A percentile compares a stretch with the other conserved stretches of the same genome.
These are phyloP conservation scores for Septoria linicola DNA, from an alignment of 2,329 filamentous ascomycete species.

Conservation along the genomic window DNA sequence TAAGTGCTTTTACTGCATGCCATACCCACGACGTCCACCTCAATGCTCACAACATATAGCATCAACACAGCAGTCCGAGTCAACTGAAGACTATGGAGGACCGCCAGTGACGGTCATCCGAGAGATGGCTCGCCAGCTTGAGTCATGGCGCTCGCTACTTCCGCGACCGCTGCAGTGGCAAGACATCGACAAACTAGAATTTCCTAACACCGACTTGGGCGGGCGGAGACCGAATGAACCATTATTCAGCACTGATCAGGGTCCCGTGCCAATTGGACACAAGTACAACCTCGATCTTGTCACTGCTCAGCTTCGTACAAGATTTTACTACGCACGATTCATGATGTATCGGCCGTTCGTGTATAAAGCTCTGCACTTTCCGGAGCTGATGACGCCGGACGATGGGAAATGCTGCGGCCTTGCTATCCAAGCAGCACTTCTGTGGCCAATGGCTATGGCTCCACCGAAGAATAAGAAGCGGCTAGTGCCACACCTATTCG, in stretches of 20 bases:
- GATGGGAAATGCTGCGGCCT: conserved; percentile 57
- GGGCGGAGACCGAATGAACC: conserved; percentile 33
- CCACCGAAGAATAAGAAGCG: conserved; percentile 59
- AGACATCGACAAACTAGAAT: conserved; percentile 52
- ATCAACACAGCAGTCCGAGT: conserved; percentile 31
- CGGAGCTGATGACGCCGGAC: conserved; percentile 53
- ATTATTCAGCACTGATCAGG: conserved; percentile 52
- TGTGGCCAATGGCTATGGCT: conserved; percentile 61
- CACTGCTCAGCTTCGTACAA: conserved; percentile 56
- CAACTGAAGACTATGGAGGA: conserved; percentile 39
- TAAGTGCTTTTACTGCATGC: conserved; percentile 38
- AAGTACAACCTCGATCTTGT: conserved; percentile 57
- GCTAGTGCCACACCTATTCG: conserved; percentile 59
- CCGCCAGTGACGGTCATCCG: conserved; percentile 48
- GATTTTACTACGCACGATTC: conserved; percentile 60
- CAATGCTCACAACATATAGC: conserved; percentile 20
- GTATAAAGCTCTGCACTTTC: conserved; percentile 60
- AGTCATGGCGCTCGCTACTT: conserved; percentile 59
- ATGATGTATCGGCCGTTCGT: conserved; percentile 59
- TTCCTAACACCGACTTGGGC: conserved; percentile 36
- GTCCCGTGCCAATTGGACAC: conserved; percentile 47
- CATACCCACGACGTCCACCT: conserved; percentile 5
- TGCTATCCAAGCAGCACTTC: conserved; percentile 57
- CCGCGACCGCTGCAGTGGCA: conserved; percentile 57
- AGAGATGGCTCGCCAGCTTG: conserved; percentile 55